Percentiles rank a stretch among this genome's conserved stretches.
Evolutionary conservation across 331 rosid species (phyloP).

Genomic region (Quercus tomentella): DNA sequence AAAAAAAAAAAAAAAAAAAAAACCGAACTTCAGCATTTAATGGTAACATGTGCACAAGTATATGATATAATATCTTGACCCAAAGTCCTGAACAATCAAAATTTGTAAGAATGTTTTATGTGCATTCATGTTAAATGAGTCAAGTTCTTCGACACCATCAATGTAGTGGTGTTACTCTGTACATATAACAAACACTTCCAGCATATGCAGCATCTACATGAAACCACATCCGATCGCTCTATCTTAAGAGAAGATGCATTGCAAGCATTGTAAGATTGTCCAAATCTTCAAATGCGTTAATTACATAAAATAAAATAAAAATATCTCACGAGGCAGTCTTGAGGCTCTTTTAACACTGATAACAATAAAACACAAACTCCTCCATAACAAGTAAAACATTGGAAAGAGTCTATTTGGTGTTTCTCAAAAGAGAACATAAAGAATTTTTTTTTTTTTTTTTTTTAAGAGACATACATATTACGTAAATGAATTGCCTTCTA

Average conservation of each 20-base stretch:
- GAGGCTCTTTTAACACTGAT: too few species aligned
- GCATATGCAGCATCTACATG: constrained; percentile 97
- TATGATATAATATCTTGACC: constrained; percentile 59
- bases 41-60: background rate
- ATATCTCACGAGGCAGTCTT: too few species aligned
- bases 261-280: constrained; percentile 13
- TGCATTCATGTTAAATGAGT: constrained; percentile 92
- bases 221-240: constrained; percentile 75
- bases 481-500: too few species aligned
- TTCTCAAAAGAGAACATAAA: too few species aligned
- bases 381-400: too few species aligned
- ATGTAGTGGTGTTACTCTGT: constrained; percentile 78
- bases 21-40: background rate
- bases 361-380: too few species aligned
- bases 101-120: constrained; percentile 89
- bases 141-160: constrained; percentile 80
- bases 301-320: background rate
- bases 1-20: background rate
- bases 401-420: too few species aligned
- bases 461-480: too few species aligned
- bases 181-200: constrained; percentile 92
- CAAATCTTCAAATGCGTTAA: constrained; percentile 6
- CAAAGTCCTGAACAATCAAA: constrained; percentile 90
- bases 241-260: constrained; percentile 23
- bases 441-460: too few species aligned